Evolutionary conservation across 371 early-diverging fungal genomes (phyloP), one percentile per base, ranked within the genome.

Genomic region (Saksenaea vasiformis): DNA sequence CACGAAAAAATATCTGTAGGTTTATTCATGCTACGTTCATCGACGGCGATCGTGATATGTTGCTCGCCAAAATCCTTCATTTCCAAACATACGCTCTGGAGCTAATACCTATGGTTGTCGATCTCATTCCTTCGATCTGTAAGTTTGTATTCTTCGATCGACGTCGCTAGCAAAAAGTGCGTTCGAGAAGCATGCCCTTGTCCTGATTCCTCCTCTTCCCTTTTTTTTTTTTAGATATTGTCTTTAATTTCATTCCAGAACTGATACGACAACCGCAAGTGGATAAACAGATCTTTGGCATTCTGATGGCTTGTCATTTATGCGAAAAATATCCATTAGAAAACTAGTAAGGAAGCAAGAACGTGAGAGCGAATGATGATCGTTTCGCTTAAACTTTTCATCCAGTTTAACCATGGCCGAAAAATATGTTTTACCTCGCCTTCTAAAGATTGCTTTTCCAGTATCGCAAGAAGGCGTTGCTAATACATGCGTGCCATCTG

Each of bases 1-100:
- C 78, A 15, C 80, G 81, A 9, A 67, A 71, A 15, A 64, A 73
- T 3, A 80, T 84, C 2, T 87, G 85, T 60, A 72, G 74, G 22
- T 87, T 85, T 53, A 66, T 85, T 58, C 87, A 87, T 54, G 71
- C 76, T 22, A 63, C 83, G 4, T 87, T 85, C 65, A 78, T 85
- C 54, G 85, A 87, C 51, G 77, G 79, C 24, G 82, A 81, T 60
- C 70, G 80, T 22, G 77, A 78, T 13, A 80, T 77, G 71, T 60
- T 84, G 15, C 70, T 85, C n/a, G 78, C 77, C 36, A 87, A 87
- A 61, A 72, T 84, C 14, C 53, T 87, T n/a, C 87, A 87, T 61
- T 87, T 87, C 51, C 85, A 87, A 56, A 85, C 85, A 0, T 87
- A 87, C 58, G 67, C 85, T 8, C 68, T 74, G 41, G 80, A 85